Evolutionary conservation across 2,329 filamentous ascomycete genomes (phyloP), one percentile per base, ranked within the genome.

Genomic region (Fusarium begoniae): DNA sequence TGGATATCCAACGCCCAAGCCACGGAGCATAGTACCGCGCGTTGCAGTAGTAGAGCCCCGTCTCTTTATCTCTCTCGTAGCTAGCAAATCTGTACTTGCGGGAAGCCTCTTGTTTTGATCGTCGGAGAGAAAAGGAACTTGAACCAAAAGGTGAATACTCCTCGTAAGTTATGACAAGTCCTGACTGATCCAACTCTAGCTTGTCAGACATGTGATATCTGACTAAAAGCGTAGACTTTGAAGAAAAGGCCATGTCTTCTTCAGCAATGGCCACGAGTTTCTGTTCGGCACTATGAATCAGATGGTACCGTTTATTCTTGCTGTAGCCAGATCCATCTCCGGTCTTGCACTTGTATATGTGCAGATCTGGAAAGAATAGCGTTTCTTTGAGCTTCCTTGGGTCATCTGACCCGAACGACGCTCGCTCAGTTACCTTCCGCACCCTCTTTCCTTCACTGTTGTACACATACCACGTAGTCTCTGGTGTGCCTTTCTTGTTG

Each of bases 361-460:
- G n/a, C 0, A 54, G 8, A 38, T 0, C 3, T 5, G 22, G 0
- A 38, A 54, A 22, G 24, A 20, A 54, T 0, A 28, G 2, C 0
- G 18, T 54, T 38, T 38, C 18, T 28, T 40, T 38, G 4, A 54
- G 50, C 35, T 28, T 54, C 8, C 17, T 40, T 0, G 12, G 4
- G 3, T 7, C 17, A 0, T 9, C n/a, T 17, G 30, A 20, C 0
- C 32, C 24, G 2, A 17, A 20, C 0, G 12, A 35, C 8, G 32
- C 3, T 14, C 47, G 11, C 10, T 32, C 47, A 0, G 47, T 50
- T 1, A 50, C 28, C 28, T 50, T 50, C 5, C 47, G 47, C 0
- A 50, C 3, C 28, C 47, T 50, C 30, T 5, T n/a, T 7, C 47
- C 47, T 14, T 50, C 28, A 9, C 13, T 50, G 28, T 50, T 50